These are phyloP conservation scores for Cordyceps tenuipes DNA, from an alignment of 2,329 filamentous ascomycete genomes.

Conservation along the genomic window DNA sequence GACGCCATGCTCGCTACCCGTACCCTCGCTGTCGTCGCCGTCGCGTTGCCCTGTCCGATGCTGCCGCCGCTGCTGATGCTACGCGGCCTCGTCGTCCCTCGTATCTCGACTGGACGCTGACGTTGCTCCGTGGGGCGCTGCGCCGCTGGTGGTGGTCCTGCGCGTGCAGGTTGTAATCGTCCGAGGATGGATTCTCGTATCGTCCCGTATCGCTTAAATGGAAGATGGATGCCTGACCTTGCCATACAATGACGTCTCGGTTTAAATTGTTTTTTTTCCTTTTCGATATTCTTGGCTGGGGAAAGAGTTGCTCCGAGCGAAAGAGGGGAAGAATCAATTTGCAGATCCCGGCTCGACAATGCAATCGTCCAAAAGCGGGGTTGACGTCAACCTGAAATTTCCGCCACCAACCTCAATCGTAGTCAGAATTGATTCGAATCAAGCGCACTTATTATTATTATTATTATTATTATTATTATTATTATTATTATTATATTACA, in stretches of 20 bases:
- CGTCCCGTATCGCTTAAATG: neutral
- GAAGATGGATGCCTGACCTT: neutral
- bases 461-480: no score
- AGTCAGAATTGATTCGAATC: neutral
- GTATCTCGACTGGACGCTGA: conserved; percentile 1
- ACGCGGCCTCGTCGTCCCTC: neutral
- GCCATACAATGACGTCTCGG: neutral
- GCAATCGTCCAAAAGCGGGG: conserved; percentile 18
- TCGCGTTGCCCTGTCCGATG: neutral
- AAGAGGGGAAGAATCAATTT: neutral
- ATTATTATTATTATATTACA: no score
- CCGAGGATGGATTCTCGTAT: neutral
- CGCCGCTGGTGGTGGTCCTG: neutral
- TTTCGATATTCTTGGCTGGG: neutral
- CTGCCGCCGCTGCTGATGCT: neutral
- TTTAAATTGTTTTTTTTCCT: neutral
- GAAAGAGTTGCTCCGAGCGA: neutral
- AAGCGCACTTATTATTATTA: no score
- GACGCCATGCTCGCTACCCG: conserved; percentile 50
- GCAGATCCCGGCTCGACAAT: conserved; percentile 5
- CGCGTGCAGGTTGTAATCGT: neutral
- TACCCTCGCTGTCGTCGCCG: neutral
- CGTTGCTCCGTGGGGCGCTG: conserved; percentile 9
- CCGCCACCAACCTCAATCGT: neutral
- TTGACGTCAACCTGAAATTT: conserved; percentile 22